phyloP scores from a whole-genome alignment of 2,329 filamentous ascomycete species.

The Colletotrichum cordylinicola region DNA sequence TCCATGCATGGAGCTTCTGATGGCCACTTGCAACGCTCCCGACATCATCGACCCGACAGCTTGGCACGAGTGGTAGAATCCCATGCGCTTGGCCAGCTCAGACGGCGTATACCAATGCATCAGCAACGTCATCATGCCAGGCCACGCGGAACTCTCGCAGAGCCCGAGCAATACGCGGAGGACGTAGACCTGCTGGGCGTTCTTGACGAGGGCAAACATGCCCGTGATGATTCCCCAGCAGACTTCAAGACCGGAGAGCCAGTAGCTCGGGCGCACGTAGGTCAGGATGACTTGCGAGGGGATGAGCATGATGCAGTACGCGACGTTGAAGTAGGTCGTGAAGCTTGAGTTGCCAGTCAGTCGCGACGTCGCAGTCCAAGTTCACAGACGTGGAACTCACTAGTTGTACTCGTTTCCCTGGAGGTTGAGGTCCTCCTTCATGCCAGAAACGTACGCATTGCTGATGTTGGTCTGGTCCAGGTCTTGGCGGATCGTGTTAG shows the following conservation, averaged over 20 bases:
- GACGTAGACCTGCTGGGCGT: constrained; percentile 42
- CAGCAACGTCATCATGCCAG: constrained; percentile 37
- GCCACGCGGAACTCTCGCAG: constrained; percentile 39
- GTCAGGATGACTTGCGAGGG: constrained; percentile 33
- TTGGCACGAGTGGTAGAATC: constrained; percentile 54
- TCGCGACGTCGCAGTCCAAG: background rate
- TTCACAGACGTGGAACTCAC: background rate
- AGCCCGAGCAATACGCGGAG: constrained; percentile 49
- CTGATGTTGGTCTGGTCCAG: constrained; percentile 43
- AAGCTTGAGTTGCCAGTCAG: constrained; percentile 4
- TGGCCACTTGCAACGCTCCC: constrained; percentile 60
- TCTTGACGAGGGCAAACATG: constrained; percentile 18
- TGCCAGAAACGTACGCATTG: constrained; percentile 54
- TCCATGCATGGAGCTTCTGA: constrained; percentile 27
- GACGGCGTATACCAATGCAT: constrained; percentile 46
- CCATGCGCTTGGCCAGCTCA: constrained; percentile 54
- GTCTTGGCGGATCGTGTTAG: background rate
- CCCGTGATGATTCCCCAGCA: constrained; percentile 25
- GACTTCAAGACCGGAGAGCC: constrained; percentile 32
- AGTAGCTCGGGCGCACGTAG: constrained; percentile 31
- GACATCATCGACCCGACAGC: constrained; percentile 60
- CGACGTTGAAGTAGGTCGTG: constrained; percentile 27
- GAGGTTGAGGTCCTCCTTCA: constrained; percentile 52
- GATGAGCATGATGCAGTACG: constrained; percentile 31
- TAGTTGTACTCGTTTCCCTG: constrained; percentile 44